phyloP scores from a whole-genome alignment of 192 early-diverging fungal genomes.

The Gigaspora rosea region DNA sequence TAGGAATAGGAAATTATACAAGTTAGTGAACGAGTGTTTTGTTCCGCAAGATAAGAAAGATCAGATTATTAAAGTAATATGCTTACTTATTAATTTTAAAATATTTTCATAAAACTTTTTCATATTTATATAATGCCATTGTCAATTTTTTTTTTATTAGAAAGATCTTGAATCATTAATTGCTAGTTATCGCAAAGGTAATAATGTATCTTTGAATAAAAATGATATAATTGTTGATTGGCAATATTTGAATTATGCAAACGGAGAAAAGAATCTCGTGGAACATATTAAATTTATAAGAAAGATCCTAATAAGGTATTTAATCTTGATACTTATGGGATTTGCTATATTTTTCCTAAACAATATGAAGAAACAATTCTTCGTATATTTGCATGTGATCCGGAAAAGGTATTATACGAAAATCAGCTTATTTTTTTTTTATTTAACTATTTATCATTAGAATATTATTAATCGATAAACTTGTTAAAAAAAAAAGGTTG shows the following conservation, averaged over 20 bases:
- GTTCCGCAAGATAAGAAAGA: conserved; percentile 55
- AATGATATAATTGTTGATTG: conserved; percentile 77
- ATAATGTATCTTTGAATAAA: conserved; percentile 60
- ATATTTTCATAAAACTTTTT: not conserved
- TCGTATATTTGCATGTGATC: conserved; percentile 65
- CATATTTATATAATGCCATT: conserved; percentile 10
- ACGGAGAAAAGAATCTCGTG: conserved; percentile 83
- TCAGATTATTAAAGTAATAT: conserved; percentile 44
- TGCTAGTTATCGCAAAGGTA: not conserved
- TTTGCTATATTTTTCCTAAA: conserved; percentile 69
- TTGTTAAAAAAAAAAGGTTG: not conserved
- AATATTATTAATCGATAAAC: not conserved
- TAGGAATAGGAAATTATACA: conserved; percentile 80
- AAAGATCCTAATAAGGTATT: conserved; percentile 50
- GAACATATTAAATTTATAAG: conserved; percentile 78
- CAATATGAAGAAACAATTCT: conserved; percentile 70
- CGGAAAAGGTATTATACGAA: conserved; percentile 43
- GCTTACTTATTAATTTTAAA: conserved; percentile 2
- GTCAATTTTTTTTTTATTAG: conserved; percentile 42
- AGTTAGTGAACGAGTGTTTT: conserved; percentile 78
- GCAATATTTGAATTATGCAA: conserved; percentile 76
- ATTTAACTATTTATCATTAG: not conserved
- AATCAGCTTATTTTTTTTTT: not conserved
- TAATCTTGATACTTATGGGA: conserved; percentile 65
- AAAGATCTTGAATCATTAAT: conserved; percentile 63